These are phyloP conservation scores for Globisporangium cederbergense DNA, from an alignment of 352 stramenopile species.

Conservation along the genomic window DNA sequence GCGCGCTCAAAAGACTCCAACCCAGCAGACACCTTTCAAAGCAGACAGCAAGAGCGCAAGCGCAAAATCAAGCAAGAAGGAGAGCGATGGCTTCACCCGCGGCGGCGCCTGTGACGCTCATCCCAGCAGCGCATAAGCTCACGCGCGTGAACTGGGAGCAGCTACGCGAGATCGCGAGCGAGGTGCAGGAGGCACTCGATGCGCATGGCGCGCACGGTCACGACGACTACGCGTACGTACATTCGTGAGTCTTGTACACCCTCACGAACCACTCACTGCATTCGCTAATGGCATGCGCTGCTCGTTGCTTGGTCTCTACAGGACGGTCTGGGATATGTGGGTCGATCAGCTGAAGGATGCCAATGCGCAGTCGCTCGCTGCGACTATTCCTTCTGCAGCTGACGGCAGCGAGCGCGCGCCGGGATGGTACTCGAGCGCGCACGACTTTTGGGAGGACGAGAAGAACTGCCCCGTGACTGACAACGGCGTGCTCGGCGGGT, in stretches of 20 bases:
- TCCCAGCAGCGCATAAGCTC: constrained; percentile 21
- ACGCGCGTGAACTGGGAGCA: constrained; percentile 59
- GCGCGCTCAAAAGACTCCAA: no score
- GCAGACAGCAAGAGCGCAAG: not conserved
- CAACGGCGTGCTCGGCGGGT: constrained; percentile 93
- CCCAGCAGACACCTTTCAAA: no score
- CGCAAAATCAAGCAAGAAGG: not conserved
- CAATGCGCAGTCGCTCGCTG: constrained; percentile 3
- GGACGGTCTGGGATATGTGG: constrained; percentile 78
- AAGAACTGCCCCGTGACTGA: constrained; percentile 91
- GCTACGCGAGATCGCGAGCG: constrained; percentile 38
- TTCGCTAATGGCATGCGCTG: not conserved
- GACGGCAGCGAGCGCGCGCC: constrained; percentile 21
- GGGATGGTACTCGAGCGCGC: constrained; percentile 67
- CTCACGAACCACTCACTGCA: not conserved
- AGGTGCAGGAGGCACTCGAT: constrained; percentile 67
- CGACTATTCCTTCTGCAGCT: not conserved
- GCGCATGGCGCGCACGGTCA: constrained; percentile 44
- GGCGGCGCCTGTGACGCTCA: constrained; percentile 16
- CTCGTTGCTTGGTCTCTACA: constrained; percentile 14
- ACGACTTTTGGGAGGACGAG: constrained; percentile 85
- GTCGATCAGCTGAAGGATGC: constrained; percentile 47
- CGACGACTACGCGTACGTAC: constrained; percentile 50
- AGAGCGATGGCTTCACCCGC: constrained; percentile 15
- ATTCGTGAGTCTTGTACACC: constrained; percentile 7